phyloP scores from a whole-genome alignment of 768 basidiomycete genomes.

The Suillus subluteus region DNA sequence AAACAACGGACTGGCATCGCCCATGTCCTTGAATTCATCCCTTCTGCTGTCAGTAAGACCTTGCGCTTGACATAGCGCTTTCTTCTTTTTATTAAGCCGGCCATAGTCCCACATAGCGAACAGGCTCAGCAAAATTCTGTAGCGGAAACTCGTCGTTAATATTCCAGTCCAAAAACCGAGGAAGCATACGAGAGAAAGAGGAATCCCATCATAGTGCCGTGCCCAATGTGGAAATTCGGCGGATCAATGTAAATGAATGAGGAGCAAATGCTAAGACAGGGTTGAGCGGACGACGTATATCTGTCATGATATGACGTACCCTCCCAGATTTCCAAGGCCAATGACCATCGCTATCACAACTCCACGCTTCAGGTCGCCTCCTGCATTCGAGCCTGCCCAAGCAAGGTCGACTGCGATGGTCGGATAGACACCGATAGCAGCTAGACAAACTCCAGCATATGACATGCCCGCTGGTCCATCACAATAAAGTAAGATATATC shows the following conservation, averaged over 20 bases:
- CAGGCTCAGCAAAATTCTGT: slow-evolving; percentile 44
- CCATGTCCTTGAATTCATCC: slow-evolving; percentile 51
- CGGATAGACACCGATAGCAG: slow-evolving; percentile 56
- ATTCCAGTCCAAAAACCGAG: slow-evolving; percentile 15
- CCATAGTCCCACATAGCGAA: slow-evolving; percentile 54
- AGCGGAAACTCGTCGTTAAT: slow-evolving; percentile 33
- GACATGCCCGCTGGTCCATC: slow-evolving; percentile 25
- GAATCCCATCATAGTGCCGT: slow-evolving; percentile 41
- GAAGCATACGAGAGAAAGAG: slow-evolving; percentile 29
- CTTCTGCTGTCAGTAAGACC: slow-evolving; percentile 44
- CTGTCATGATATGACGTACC: slow-evolving; percentile 35
- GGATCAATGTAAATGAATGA: slow-evolving; percentile 46
- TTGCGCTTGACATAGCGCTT: slow-evolving; percentile 44
- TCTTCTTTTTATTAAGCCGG: slow-evolving; percentile 52
- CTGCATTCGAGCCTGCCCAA: slow-evolving; percentile 59
- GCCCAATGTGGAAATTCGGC: slow-evolving; percentile 41
- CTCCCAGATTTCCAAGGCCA: slow-evolving; percentile 59
- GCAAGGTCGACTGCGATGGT: slow-evolving; percentile 51
- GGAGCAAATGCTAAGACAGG: slow-evolving; percentile 38
- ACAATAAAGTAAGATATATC: slow-evolving; percentile 53
- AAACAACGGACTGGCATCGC: slow-evolving; percentile 59
- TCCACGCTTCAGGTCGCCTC: slow-evolving; percentile 57
- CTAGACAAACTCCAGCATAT: slow-evolving; percentile 53
- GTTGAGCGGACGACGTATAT: slow-evolving; percentile 29
- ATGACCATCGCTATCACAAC: slow-evolving; percentile 57